Conservation (phyloP, 768 basidiomycete species). For the Hemileccinum rubropunctum region DNA sequence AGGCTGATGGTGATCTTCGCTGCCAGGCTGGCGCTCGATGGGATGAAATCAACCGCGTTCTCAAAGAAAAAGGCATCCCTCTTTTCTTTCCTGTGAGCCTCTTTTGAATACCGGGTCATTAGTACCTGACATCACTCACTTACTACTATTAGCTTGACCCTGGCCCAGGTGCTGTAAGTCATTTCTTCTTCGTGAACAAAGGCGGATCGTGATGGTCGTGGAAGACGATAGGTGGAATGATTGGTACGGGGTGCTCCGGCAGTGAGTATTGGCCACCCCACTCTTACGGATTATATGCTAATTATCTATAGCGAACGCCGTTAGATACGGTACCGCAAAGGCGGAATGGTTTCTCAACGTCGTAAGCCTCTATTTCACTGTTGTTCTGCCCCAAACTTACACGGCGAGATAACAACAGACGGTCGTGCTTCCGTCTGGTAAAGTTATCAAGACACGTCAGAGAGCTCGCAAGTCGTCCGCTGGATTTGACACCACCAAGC, state of each 20-base stretch:
- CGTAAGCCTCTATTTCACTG: constrained; percentile 38
- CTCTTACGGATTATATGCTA: not conserved
- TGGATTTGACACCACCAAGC: constrained; percentile 83
- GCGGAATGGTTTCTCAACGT: constrained; percentile 86
- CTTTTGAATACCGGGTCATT: not conserved
- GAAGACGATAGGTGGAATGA: constrained; percentile 86
- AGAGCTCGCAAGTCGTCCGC: constrained; percentile 82
- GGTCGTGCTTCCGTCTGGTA: constrained; percentile 79
- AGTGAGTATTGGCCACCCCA: constrained; percentile 45
- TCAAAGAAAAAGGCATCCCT: constrained; percentile 68
- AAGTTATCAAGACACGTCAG: constrained; percentile 83
- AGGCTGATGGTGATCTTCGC: constrained; percentile 67
- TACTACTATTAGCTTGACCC: constrained; percentile 54
- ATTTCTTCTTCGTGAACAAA: constrained; percentile 1
- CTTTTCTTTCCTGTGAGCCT: constrained; percentile 80
- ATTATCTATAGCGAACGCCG: constrained; percentile 59
- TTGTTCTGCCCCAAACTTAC: not conserved
- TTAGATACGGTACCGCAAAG: constrained; percentile 84
- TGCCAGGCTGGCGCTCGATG: constrained; percentile 77
- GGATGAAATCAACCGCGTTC: constrained; percentile 71
- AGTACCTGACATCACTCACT: not conserved
- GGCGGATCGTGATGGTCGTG: constrained; percentile 9
- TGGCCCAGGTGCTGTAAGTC: constrained; percentile 62
- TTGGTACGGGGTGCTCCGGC: constrained; percentile 82
- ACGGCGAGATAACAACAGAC: constrained; percentile 45